A percentile compares a stretch with the other conserved stretches of the same genome.
Evolutionary conservation across 768 basidiomycete genomes (phyloP).

Genomic region (Artomyces pyxidatus): DNA sequence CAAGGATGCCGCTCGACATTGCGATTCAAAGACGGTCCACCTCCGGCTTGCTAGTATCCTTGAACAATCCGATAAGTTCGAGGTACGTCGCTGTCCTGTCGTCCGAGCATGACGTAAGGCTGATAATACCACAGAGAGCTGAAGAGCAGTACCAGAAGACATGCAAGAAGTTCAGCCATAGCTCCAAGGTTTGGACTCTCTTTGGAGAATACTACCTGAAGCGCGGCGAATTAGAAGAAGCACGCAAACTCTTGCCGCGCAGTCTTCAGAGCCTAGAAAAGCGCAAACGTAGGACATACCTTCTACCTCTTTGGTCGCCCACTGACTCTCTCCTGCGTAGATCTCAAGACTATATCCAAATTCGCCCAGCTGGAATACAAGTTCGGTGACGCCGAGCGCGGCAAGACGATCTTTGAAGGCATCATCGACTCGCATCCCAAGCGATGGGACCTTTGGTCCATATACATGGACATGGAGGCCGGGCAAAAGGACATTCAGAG

Average conservation of each 20-base stretch:
- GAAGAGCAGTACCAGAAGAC: constrained; percentile 86
- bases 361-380: constrained; percentile 96
- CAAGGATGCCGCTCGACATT: constrained; percentile 83
- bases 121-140: constrained; percentile 53
- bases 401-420: constrained; percentile 93
- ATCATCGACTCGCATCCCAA: constrained; percentile 94
- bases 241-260: constrained; percentile 79
- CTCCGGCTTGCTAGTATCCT: constrained; percentile 79
- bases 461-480: constrained; percentile 96
- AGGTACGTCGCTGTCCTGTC: constrained; percentile 38
- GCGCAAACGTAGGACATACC: constrained; percentile 68
- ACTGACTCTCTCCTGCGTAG: constrained; percentile 31
- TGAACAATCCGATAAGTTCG: constrained; percentile 72
- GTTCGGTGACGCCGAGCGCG: constrained; percentile 87
- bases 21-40: constrained; percentile 89
- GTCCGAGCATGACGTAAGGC: neutral
- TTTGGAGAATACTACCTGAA: constrained; percentile 80
- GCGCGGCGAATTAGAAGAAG: constrained; percentile 65
- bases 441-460: constrained; percentile 90
- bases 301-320: constrained; percentile 1
- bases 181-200: constrained; percentile 89
- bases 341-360: constrained; percentile 90
- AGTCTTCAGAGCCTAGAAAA: constrained; percentile 88
- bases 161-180: constrained; percentile 89
- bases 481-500: constrained; percentile 71